Conservation (phyloP, 1,139 yeast species). For the Cylindricascospora bacillispora region DNA sequence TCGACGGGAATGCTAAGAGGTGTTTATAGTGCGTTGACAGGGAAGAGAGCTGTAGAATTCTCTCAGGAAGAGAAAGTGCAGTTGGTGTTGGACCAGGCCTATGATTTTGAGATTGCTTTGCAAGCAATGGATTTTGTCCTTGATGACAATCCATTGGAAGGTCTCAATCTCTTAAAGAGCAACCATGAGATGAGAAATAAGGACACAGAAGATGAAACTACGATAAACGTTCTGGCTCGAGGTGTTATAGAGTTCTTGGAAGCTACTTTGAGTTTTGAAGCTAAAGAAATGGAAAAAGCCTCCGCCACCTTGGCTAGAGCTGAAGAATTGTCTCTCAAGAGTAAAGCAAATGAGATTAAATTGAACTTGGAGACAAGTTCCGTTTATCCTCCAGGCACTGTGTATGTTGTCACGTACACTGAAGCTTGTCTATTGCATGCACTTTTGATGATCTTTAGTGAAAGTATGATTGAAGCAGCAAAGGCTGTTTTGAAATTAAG, state of each 20-base stretch:
- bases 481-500: constrained; percentile 78
- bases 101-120: constrained; percentile 58
- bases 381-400: constrained; percentile 86
- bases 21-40: not conserved
- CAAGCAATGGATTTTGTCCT: constrained; percentile 84
- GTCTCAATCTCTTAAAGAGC: constrained; percentile 41
- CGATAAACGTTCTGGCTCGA: constrained; percentile 58
- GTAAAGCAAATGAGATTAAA: constrained; percentile 48
- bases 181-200: constrained; percentile 30
- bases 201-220: constrained; percentile 27
- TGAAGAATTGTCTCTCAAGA: constrained; percentile 54
- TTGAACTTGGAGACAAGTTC: constrained; percentile 47
- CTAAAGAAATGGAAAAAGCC: constrained; percentile 71
- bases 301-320: constrained; percentile 63
- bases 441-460: constrained; percentile 49
- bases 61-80: constrained; percentile 18
- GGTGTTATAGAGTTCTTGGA: constrained; percentile 85
- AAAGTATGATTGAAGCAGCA: constrained; percentile 66
- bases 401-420: constrained; percentile 80
- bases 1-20: not conserved
- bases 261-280: constrained; percentile 87
- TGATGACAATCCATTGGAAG: constrained; percentile 72
- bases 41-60: constrained; percentile 3
- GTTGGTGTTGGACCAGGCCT: constrained; percentile 31
- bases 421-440: constrained; percentile 83